These are phyloP conservation scores for Aspergillus niger DNA, from an alignment of 2,329 filamentous ascomycete genomes.

Conservation along the genomic window DNA sequence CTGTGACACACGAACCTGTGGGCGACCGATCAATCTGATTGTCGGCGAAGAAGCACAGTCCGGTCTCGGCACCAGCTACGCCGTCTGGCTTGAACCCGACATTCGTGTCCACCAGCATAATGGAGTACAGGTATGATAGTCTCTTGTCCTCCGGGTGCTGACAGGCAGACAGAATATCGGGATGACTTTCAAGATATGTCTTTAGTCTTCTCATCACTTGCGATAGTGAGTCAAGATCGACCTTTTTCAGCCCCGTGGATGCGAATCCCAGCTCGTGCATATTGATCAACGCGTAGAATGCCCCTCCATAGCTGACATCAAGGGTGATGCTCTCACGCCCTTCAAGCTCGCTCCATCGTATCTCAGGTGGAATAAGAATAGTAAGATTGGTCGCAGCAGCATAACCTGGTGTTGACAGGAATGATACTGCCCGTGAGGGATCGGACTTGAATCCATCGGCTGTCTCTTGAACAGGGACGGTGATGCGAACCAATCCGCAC, in stretches of 20 bases:
- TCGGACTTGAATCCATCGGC: conserved; percentile 38
- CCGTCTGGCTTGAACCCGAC: conserved; percentile 18
- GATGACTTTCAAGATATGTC: conserved; percentile 14
- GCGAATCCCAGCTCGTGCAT: conserved; percentile 44
- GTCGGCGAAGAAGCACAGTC: conserved; percentile 50
- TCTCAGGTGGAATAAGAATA: conserved; percentile 31
- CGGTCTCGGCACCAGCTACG: conserved; percentile 41
- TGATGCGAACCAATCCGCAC: conserved; percentile 47
- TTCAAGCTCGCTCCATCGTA: conserved; percentile 44
- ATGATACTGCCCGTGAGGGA: conserved; percentile 41
- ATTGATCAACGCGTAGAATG: conserved; percentile 46
- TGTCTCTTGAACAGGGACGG: conserved; percentile 38
- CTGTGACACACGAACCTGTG: conserved; percentile 42
- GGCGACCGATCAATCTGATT: conserved; percentile 51
- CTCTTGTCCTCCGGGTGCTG: conserved; percentile 37
- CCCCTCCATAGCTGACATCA: conserved; percentile 48
- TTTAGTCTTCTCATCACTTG: conserved; percentile 22
- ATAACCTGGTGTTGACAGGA: conserved; percentile 48
- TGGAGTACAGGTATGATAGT: conserved; percentile 43
- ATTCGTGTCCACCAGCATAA: conserved; percentile 42
- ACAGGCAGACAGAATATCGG: conserved; percentile 25
- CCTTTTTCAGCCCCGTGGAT: conserved; percentile 22
- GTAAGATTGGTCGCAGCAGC: conserved; percentile 35
- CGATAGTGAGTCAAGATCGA: conserved; percentile 38
- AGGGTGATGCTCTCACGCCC: conserved; percentile 28